These are phyloP conservation scores for Umbelopsis vinacea DNA, from an alignment of 192 early-diverging fungal genomes.

Conservation along the genomic window DNA sequence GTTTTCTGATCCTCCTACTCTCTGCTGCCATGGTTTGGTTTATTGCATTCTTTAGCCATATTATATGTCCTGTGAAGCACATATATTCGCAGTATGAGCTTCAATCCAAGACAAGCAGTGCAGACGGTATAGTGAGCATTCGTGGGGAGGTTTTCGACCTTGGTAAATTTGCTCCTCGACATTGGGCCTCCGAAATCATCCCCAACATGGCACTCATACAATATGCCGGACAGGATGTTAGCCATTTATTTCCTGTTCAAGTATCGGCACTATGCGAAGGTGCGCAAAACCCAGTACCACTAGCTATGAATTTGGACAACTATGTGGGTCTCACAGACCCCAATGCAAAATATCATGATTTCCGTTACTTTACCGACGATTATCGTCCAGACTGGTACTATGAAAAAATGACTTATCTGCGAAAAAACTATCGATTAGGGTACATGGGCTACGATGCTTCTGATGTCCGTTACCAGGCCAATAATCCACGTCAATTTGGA, in stretches of 20 bases:
- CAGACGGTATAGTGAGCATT: constrained; percentile 59
- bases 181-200: constrained; percentile 55
- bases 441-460: constrained; percentile 69
- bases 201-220: constrained; percentile 32
- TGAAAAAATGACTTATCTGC: constrained; percentile 66
- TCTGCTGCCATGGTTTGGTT: constrained; percentile 85
- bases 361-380: constrained; percentile 66
- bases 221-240: constrained; percentile 65
- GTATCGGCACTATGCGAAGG: constrained; percentile 54
- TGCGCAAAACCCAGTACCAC: constrained; percentile 54
- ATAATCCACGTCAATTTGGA: constrained; percentile 33
- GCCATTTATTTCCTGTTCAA: constrained; percentile 66
- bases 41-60: constrained; percentile 74
- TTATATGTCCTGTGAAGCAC: constrained; percentile 75
- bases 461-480: constrained; percentile 59
- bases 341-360: constrained; percentile 68
- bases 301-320: constrained; percentile 50
- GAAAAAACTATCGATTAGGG: constrained; percentile 67
- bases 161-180: constrained; percentile 61
- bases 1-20: constrained; percentile 79
- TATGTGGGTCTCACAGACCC: constrained; percentile 55
- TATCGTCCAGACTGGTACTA: constrained; percentile 72
- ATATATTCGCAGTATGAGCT: constrained; percentile 75
- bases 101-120: constrained; percentile 26
- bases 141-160: constrained; percentile 86